A percentile compares a stretch with the other conserved stretches of the same genome.
Conservation (phyloP, 2,329 filamentous ascomycete species). For the Fusarium nygamai region DNA sequence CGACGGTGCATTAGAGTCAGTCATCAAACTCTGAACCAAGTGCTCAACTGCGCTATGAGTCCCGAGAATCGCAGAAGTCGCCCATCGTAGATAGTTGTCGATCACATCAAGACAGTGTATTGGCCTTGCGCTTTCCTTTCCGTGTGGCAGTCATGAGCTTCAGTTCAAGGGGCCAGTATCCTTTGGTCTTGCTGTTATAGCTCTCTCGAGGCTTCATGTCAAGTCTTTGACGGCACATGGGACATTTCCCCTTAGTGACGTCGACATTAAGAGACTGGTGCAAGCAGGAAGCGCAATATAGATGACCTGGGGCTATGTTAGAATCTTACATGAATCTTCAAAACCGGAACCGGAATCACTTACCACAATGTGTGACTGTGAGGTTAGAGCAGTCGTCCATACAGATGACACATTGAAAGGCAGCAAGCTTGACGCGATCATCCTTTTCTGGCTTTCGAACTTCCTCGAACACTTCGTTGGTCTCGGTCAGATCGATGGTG, state of each 20-base stretch:
- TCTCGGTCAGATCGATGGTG: conserved; percentile 52
- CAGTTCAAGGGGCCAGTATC: conserved; percentile 68
- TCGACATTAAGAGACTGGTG: conserved; percentile 69
- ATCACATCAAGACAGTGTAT: conserved; percentile 40
- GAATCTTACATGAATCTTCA: background rate
- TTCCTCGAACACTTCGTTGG: conserved; percentile 56
- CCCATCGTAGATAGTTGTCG: background rate
- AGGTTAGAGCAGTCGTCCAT: conserved; percentile 69
- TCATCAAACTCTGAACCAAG: background rate
- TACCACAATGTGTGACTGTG: conserved; percentile 75
- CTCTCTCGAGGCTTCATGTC: conserved; percentile 56
- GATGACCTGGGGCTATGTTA: conserved; percentile 61
- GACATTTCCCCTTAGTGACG: conserved; percentile 65
- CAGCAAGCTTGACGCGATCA: conserved; percentile 61
- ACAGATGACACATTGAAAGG: conserved; percentile 74
- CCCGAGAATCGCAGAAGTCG: background rate
- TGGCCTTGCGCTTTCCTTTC: conserved; percentile 57
- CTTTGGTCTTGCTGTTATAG: conserved; percentile 59
- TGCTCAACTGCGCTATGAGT: background rate
- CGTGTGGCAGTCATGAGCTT: conserved; percentile 68
- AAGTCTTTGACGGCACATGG: conserved; percentile 70
- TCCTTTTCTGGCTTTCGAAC: conserved; percentile 58
- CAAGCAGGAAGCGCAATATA: conserved; percentile 72
- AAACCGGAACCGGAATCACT: conserved; percentile 40
- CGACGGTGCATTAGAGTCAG: background rate